phyloP scores from a whole-genome alignment of 345 rosid genomes.

The Passiflora organensis region DNA sequence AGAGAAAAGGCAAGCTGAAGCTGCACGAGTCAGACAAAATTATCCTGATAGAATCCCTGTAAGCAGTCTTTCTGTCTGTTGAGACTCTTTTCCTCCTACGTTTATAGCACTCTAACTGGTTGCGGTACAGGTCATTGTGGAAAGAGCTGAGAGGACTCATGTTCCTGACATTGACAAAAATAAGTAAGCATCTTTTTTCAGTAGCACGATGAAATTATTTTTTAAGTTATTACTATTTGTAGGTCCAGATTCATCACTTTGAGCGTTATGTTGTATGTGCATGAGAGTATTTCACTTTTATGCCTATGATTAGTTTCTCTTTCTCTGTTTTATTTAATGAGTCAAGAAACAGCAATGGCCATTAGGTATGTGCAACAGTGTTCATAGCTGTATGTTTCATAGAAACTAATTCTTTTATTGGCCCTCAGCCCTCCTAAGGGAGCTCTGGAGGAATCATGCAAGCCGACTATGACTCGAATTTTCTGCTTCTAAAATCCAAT shows the following conservation, averaged over 20 bases:
- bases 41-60: constrained; percentile 93
- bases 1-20: constrained; percentile 86
- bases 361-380: too few species aligned
- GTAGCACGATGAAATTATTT: too few species aligned
- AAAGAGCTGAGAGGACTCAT: constrained; percentile 80
- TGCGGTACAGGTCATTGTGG: constrained; percentile 77
- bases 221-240: too few species aligned
- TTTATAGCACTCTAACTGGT: not conserved
- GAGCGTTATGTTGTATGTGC: not conserved
- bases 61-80: constrained; percentile 12
- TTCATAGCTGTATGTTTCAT: too few species aligned
- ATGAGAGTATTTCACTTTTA: not conserved
- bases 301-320: not conserved
- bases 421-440: too few species aligned
- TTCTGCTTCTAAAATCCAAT: too few species aligned
- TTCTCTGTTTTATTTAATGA: not conserved
- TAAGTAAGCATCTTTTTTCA: constrained; percentile 42
- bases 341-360: too few species aligned
- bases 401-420: too few species aligned
- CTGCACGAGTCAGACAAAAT: constrained; percentile 74
- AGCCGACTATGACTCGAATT: not conserved
- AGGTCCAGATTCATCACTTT: not conserved
- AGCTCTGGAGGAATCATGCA: too few species aligned
- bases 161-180: constrained; percentile 95
- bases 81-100: not conserved